Percentiles rank a stretch among this genome's conserved stretches.
These are phyloP conservation scores for Ophiostoma piceae DNA, from an alignment of 2,329 filamentous ascomycete species.

Conservation along the genomic window DNA sequence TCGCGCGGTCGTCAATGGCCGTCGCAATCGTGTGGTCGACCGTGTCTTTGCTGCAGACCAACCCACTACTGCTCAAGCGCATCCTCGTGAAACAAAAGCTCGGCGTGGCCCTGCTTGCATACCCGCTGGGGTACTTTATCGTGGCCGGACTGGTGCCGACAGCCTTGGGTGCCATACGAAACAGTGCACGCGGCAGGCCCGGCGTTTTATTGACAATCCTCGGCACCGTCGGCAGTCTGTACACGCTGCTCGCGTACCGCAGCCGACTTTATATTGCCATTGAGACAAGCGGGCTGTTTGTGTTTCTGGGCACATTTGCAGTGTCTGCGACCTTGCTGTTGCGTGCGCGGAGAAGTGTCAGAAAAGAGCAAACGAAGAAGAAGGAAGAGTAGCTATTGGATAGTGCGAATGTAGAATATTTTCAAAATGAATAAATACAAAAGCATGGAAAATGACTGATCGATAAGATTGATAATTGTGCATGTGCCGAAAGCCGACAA, in stretches of 20 bases:
- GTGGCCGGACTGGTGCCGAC: conserved; percentile 26
- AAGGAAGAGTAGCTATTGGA: neutral
- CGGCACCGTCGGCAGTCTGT: conserved; percentile 21
- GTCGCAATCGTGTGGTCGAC: conserved; percentile 31
- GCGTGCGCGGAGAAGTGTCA: neutral
- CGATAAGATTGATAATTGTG: neutral
- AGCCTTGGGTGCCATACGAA: neutral
- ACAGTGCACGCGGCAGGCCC: conserved; percentile 20
- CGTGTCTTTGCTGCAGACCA: conserved; percentile 23
- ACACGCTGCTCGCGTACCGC: conserved; percentile 33
- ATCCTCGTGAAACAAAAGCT: conserved; percentile 17
- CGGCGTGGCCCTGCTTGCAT: conserved; percentile 20
- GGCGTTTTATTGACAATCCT: conserved; percentile 27
- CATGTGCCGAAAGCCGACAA: neutral
- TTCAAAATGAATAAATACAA: neutral
- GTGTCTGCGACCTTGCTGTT: neutral
- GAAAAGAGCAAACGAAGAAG: neutral
- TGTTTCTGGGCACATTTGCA: conserved; percentile 29
- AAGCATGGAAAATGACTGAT: too few relatives aligned
- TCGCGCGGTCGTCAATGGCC: conserved; percentile 31
- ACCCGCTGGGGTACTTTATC: conserved; percentile 23
- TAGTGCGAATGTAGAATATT: neutral
- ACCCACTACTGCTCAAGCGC: conserved; percentile 21
- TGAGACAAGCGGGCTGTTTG: conserved; percentile 36
- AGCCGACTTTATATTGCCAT: conserved; percentile 38